Conservation (phyloP, 2,329 filamentous ascomycete genomes). For the Arachnomyces sp. region DNA sequence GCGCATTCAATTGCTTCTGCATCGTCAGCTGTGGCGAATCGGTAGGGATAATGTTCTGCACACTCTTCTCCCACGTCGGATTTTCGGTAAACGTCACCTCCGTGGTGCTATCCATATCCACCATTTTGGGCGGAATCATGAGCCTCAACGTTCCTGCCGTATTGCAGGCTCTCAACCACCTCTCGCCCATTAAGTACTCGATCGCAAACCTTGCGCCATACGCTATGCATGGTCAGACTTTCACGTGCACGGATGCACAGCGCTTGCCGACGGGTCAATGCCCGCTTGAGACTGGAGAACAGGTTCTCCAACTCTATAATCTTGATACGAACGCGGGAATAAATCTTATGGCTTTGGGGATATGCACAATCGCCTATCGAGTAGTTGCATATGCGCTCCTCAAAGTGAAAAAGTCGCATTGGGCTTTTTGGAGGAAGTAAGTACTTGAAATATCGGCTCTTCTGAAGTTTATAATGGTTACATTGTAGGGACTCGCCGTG, state of each 20-base stretch:
- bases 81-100: constrained; percentile 69
- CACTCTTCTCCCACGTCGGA: constrained; percentile 64
- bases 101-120: constrained; percentile 61
- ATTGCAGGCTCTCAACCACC: constrained; percentile 61
- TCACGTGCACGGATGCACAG: constrained; percentile 58
- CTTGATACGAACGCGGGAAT: constrained; percentile 54
- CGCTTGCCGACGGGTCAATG: constrained; percentile 54
- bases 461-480: no score
- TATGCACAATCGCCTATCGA: constrained; percentile 59
- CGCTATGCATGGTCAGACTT: constrained; percentile 52
- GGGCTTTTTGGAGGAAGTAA: no score
- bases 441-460: no score
- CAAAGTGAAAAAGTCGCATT: constrained; percentile 19
- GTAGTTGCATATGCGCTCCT: constrained; percentile 41
- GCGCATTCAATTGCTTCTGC: constrained; percentile 62
- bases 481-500: no score
- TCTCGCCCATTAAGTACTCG: constrained; percentile 63
- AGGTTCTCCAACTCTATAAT: constrained; percentile 61
- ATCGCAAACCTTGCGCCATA: constrained; percentile 61
- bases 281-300: constrained; percentile 56
- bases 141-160: constrained; percentile 62
- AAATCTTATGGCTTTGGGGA: constrained; percentile 57
- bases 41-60: constrained; percentile 73
- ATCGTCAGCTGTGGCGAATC: constrained; percentile 69
- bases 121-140: constrained; percentile 64